A percentile compares a stretch with the other conserved stretches of the same genome.
These are phyloP conservation scores for Fraxinus baroniana DNA, from an alignment of 305 asterid species.

Conservation along the genomic window DNA sequence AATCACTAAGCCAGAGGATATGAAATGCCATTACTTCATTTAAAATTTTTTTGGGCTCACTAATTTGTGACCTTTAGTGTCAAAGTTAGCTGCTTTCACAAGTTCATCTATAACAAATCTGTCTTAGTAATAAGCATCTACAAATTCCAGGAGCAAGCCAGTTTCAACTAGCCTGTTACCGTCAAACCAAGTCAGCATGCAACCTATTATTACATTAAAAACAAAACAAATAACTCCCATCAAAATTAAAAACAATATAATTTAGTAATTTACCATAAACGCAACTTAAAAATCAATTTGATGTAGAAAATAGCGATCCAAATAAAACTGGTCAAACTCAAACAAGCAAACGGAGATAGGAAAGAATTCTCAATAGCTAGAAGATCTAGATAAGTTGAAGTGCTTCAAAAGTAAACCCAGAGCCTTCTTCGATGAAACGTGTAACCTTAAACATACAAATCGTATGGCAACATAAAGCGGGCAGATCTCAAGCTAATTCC, in stretches of 20 bases:
- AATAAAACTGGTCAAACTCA: conserved; percentile 5
- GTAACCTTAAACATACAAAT: conserved; percentile 1
- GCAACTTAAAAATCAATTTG: no score
- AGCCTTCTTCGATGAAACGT: conserved; percentile 3
- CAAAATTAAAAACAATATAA: conserved; percentile 15
- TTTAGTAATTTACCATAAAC: no score
- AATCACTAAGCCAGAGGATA: background rate
- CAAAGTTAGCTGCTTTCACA: background rate
- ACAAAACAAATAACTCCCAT: background rate
- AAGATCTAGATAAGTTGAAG: conserved; percentile 25
- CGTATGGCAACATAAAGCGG: conserved; percentile 29
- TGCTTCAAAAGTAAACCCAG: conserved; percentile 19
- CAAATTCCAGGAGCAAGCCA: background rate
- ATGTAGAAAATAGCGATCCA: background rate
- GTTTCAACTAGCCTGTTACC: background rate
- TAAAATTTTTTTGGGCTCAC: background rate
- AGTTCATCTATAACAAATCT: background rate
- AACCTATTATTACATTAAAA: background rate
- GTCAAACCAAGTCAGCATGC: conserved; percentile 1
- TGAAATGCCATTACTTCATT: background rate
- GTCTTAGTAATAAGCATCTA: background rate
- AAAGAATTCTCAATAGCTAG: conserved; percentile 5
- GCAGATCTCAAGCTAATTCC: conserved; percentile 43
- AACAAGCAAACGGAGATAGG: conserved; percentile 6
- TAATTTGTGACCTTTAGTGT: background rate